Evolutionary conservation across 371 early-diverging fungal genomes (phyloP).

Genomic region (Mucor circinelloides): DNA sequence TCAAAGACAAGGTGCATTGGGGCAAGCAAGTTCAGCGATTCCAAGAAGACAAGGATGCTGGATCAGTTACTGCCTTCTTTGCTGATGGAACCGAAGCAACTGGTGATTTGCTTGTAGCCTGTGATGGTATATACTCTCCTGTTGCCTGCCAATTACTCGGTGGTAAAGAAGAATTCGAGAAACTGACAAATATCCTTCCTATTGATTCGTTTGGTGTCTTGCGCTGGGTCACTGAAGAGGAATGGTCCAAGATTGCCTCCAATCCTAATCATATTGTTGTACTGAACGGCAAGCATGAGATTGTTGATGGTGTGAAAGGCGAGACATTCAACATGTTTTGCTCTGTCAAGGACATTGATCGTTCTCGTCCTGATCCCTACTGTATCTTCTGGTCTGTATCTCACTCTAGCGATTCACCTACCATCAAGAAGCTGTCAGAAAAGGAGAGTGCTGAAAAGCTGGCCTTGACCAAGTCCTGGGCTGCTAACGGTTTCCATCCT

Average conservation of each 20-base stretch:
- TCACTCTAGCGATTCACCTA: not conserved
- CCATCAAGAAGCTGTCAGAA: not conserved
- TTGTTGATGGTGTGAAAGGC: not conserved
- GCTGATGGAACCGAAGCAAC: constrained; percentile 24
- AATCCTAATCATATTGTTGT: not conserved
- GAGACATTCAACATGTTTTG: constrained; percentile 7
- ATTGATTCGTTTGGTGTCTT: not conserved
- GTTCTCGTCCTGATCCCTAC: not conserved
- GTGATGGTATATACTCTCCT: constrained; percentile 18
- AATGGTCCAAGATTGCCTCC: not conserved
- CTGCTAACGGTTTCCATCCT: not conserved
- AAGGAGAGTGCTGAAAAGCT: not conserved
- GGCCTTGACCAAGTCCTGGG: not conserved
- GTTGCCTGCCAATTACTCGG: constrained; percentile 17
- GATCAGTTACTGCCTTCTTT: constrained; percentile 28
- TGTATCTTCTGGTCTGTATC: not conserved
- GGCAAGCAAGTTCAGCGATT: constrained; percentile 9
- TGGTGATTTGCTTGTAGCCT: constrained; percentile 16
- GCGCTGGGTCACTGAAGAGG: constrained; percentile 3
- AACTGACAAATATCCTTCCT: not conserved
- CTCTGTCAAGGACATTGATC: constrained; percentile 1
- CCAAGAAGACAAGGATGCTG: not conserved
- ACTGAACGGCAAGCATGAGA: not conserved
- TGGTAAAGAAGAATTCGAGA: not conserved
- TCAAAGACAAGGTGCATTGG: constrained; percentile 12